These are phyloP conservation scores for Lindgomyces ingoldianus DNA, from an alignment of 495 filamentous ascomycete genomes.

Conservation along the genomic window DNA sequence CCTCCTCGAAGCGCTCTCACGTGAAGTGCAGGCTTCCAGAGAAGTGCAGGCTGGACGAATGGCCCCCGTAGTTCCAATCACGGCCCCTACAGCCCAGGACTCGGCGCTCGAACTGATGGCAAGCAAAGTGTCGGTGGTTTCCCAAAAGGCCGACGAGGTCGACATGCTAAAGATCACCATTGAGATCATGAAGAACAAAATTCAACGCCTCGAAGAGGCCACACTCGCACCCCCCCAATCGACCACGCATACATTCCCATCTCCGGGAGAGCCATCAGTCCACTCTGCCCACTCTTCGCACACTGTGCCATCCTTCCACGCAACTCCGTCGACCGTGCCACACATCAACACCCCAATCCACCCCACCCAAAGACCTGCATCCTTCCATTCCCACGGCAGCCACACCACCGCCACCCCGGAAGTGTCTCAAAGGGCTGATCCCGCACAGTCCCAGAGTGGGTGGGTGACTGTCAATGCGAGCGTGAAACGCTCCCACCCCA, in stretches of 20 bases:
- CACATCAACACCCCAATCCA: slow-evolving; percentile 24
- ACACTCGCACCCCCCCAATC: background rate
- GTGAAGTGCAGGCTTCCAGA: slow-evolving; percentile 19
- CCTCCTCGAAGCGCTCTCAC: slow-evolving; percentile 30
- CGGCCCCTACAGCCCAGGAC: slow-evolving; percentile 24
- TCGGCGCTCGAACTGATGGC: slow-evolving; percentile 40
- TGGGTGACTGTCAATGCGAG: slow-evolving; percentile 41
- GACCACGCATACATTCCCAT: slow-evolving; percentile 17
- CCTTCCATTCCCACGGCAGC: slow-evolving; percentile 25
- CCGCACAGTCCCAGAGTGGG: slow-evolving; percentile 18
- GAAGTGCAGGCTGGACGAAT: slow-evolving; percentile 7
- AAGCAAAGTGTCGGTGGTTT: slow-evolving; percentile 28
- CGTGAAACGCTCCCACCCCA: slow-evolving; percentile 33
- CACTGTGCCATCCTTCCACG: slow-evolving; percentile 24
- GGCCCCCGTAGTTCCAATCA: background rate
- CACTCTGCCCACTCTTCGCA: slow-evolving; percentile 29
- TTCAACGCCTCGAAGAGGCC: slow-evolving; percentile 42
- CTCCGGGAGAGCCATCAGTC: slow-evolving; percentile 27
- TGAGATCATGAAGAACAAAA: slow-evolving; percentile 44
- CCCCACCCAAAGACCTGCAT: slow-evolving; percentile 11
- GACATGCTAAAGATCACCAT: slow-evolving; percentile 45
- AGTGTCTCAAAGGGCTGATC: slow-evolving; percentile 19
- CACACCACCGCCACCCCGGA: slow-evolving; percentile 18
- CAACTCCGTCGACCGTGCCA: slow-evolving; percentile 14
- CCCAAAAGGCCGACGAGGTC: slow-evolving; percentile 43